Conservation (phyloP, 2,329 filamentous ascomycete genomes). For the Cladosporium sp. region DNA sequence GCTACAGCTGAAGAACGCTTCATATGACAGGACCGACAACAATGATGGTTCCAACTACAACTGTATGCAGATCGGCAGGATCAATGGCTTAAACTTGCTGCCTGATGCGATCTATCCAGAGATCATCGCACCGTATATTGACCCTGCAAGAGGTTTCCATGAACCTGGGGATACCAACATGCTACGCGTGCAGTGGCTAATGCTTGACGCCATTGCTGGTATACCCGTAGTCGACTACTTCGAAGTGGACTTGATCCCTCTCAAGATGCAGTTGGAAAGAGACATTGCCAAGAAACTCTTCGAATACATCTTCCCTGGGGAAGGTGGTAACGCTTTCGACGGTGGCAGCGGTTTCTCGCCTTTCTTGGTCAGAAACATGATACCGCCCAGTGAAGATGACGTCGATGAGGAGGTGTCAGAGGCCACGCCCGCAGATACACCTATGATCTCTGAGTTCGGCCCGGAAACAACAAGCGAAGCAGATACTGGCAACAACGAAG, state of each 20-base stretch:
- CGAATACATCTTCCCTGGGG: slow-evolving; percentile 93
- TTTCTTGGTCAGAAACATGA: slow-evolving; percentile 53
- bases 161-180: slow-evolving; percentile 72
- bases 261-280: slow-evolving; percentile 89
- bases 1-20: slow-evolving; percentile 83
- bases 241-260: slow-evolving; percentile 85
- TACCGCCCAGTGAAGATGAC: slow-evolving; percentile 42
- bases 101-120: slow-evolving; percentile 90
- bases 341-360: slow-evolving; percentile 57
- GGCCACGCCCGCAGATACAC: neutral
- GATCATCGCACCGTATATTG: slow-evolving; percentile 87
- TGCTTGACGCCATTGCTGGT: slow-evolving; percentile 95
- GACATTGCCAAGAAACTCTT: slow-evolving; percentile 91
- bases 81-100: slow-evolving; percentile 85
- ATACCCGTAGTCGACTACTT: slow-evolving; percentile 98
- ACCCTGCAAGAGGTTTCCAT: slow-evolving; percentile 53
- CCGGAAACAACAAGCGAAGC: neutral
- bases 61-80: slow-evolving; percentile 77
- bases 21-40: slow-evolving; percentile 94
- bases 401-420: slow-evolving; percentile 40
- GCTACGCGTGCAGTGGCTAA: slow-evolving; percentile 93
- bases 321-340: slow-evolving; percentile 50
- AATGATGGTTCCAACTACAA: slow-evolving; percentile 96
- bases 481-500: slow-evolving; percentile 32
- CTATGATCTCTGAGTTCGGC: neutral